Evolutionary conservation across 768 basidiomycete species (phyloP), one percentile per base, ranked within the genome.

Genomic region (Russula dissimulans): DNA sequence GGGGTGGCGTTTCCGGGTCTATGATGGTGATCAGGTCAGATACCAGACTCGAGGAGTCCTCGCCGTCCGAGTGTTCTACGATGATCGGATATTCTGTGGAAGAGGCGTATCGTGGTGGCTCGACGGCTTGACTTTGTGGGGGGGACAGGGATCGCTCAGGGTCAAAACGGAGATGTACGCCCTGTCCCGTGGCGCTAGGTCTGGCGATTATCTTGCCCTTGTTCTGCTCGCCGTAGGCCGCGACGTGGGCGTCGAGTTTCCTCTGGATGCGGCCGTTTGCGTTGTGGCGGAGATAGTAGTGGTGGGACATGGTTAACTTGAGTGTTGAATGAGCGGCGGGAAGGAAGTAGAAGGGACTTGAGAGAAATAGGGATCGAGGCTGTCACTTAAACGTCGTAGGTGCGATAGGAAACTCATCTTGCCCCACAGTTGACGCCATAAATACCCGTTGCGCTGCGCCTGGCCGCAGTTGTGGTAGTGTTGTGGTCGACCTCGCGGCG

Each of bases 271-370:
- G 46, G 8, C 46, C 46, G n/a, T 43, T 49, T 9, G 15, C 51
- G 14, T 52, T 59, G 29, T 52, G 53, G 46, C 59, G 59, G 15
- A 60, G 59, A 43, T 54, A 7, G 5, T 60, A 60, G 7, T 4
- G 11, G 41, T 48, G 53, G 34, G 53, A 48, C 59, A 60, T 60
- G 31, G 53, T 32, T 31, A 54, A 43, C 22, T 31, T 5, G 50
- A 29, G 42, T 29, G 15, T 18, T 38, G 32, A 49, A 50, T 34
- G 49, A 15, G 10, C 5, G 10, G 15, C 41, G 22, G 5, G 11
- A 15, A 29, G 10, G 31, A 38, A 4, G 11, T 50, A 18, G 18
- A 22, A n/a, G 48, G 10, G 34, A 10, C 5, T 34, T 5, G 32
- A 18, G 48, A 9, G 11, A 42, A 57, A 32, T 42, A 29, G 31